Base-by-base conservation (phyloP, 208 protist species). In the Crithidia bombi region DNA sequence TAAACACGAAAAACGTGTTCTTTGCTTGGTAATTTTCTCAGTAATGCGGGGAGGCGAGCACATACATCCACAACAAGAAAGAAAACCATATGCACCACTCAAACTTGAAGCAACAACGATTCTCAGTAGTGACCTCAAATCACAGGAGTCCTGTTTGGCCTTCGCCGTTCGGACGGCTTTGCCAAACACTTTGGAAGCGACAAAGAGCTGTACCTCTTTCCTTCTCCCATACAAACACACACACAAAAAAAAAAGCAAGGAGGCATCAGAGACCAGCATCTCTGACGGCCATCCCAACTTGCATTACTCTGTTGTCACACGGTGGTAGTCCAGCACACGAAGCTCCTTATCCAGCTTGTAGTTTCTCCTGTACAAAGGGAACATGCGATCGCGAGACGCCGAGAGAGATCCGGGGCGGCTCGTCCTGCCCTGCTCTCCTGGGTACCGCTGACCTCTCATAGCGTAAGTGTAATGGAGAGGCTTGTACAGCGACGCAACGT, bases 381-480 rank as follows among this genome's bases (percentile, higher is more conserved):
- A 96, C 85, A 96, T 83, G 21, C 79, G 73, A 61, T 84, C 79
- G 7, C 85, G 78, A 23, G 86, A 89, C 19, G 77, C 78, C 5
- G 73, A 51, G 23, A 89, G 65, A 11, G 82, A 86, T 5, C 91
- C 91, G 19, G 91, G 91, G 0, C 88, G 77, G 54, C 89, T 94
- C 9, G 78, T 75, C 23, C 89, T 82, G 35, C 87, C 89, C 62
- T 89, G 86, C 73, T 96, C 85, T 3, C 79, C 84, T 9, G 91
- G 91, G 44, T 94, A 96, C 28, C 81, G 85, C 70, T 96, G 89
- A 5, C 91, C 91, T 41, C 79, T 82, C 52, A 96, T 71, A 30
- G 62, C 17, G 67, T 91, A 96, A 7, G 86, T 96, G 58, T 92
- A 96, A 56, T 92, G 83, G 44, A 88, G 26, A 1, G 91, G 91